These are phyloP conservation scores for Cnidoscolus chayamansa DNA, from an alignment of 441 rosid species.

Conservation along the genomic window DNA sequence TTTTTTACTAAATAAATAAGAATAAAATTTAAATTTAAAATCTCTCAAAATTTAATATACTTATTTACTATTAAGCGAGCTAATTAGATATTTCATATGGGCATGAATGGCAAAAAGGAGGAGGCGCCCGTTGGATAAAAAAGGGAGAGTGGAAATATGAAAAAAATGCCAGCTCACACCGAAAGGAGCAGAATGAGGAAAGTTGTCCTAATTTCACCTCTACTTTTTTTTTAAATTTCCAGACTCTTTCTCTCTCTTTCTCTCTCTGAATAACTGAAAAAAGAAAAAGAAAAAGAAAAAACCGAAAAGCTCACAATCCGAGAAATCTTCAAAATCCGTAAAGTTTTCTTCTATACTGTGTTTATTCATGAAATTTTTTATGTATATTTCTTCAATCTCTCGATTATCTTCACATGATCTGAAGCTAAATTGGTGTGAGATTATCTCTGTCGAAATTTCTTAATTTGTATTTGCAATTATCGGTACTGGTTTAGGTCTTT, in stretches of 20 bases:
- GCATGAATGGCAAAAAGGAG: too few species aligned
- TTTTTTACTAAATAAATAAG: too few species aligned
- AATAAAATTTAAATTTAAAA: too few species aligned
- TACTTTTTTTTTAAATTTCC: background rate
- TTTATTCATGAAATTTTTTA: background rate
- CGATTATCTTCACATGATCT: background rate
- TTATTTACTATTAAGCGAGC: too few species aligned
- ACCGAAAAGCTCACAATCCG: too few species aligned
- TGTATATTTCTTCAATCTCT: background rate
- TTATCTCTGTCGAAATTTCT: background rate
- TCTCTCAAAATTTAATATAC: too few species aligned
- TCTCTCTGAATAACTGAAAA: background rate
- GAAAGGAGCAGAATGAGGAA: background rate
- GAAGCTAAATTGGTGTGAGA: background rate
- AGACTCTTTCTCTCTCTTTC: background rate
- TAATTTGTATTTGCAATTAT: background rate
- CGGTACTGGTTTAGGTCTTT: background rate
- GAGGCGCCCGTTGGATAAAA: background rate
- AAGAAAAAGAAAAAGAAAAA: background rate
- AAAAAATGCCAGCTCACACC: slow-evolving; percentile 28
- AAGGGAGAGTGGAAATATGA: slow-evolving; percentile 2
- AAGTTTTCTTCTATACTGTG: background rate
- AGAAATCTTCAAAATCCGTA: slow-evolving; percentile 1
- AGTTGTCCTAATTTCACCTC: background rate
- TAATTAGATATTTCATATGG: background rate